A percentile compares a stretch with the other conserved stretches of the same genome.
Evolutionary conservation across 179 eudicot genomes (phyloP).

Genomic region (Gypsophila paniculata): DNA sequence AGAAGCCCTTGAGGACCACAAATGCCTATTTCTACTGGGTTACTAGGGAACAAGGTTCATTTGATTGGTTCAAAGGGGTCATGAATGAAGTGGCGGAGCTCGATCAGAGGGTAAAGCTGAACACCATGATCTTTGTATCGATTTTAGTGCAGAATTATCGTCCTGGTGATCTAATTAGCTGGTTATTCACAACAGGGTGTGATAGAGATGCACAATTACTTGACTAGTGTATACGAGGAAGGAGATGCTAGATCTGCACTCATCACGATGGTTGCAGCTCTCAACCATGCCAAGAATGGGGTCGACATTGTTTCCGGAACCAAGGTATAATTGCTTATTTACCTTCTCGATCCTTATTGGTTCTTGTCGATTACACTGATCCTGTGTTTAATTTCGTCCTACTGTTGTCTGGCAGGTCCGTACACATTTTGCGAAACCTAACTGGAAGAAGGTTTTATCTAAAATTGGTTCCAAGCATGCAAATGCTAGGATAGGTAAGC

Average conservation of each 20-base stretch:
- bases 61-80: constrained; percentile 99
- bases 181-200: constrained; percentile 57
- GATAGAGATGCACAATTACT: constrained; percentile 96
- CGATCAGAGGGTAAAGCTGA: constrained; percentile 76
- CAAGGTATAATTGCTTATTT: constrained; percentile 43
- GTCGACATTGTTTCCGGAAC: constrained; percentile 96
- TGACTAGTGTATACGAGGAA: constrained; percentile 98
- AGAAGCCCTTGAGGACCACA: constrained; percentile 72
- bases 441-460: constrained; percentile 91
- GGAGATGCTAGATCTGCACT: constrained; percentile 99
- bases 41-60: constrained; percentile 97
- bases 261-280: constrained; percentile 97
- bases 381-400: background rate
- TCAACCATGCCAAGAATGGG: constrained; percentile 97
- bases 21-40: constrained; percentile 99
- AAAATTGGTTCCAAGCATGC: constrained; percentile 77
- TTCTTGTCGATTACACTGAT: background rate
- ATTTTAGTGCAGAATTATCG: background rate
- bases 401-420: constrained; percentile 52
- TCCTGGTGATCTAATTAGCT: constrained; percentile 13
- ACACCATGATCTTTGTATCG: background rate
- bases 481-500: constrained; percentile 84
- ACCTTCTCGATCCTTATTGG: background rate
- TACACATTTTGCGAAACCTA: constrained; percentile 95
- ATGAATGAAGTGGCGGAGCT: constrained; percentile 98